Percentiles rank a stretch among this genome's conserved stretches.
These are phyloP conservation scores for Neckera pumila DNA, from an alignment of 225 moss, liverwort and hornwort genomes.

Conservation along the genomic window DNA sequence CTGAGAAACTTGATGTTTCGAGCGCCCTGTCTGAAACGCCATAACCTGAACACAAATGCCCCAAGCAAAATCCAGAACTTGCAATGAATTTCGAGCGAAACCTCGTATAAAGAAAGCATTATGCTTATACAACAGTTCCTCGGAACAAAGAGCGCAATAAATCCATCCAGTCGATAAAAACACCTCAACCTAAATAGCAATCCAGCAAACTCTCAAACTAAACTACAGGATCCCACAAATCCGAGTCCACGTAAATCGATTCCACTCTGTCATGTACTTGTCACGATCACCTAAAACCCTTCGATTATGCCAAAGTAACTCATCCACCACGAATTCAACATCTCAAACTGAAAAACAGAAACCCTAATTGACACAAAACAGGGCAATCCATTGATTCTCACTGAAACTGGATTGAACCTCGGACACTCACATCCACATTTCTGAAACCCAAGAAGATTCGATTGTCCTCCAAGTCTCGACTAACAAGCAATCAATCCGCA, in stretches of 20 bases:
- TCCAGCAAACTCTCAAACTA: not conserved
- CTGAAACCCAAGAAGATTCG: not conserved
- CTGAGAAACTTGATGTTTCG: slow-evolving; percentile 6
- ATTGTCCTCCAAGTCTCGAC: not conserved
- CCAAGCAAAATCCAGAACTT: not conserved
- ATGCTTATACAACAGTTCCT: not conserved
- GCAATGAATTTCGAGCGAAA: not conserved
- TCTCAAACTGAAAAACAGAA: not conserved
- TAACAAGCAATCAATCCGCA: not conserved
- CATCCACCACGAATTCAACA: not conserved
- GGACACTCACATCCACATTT: not conserved
- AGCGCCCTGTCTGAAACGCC: slow-evolving; percentile 7
- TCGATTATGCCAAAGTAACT: not conserved
- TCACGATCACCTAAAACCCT: not conserved
- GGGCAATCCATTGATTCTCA: not conserved
- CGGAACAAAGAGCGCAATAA: not conserved
- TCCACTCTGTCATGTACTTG: not conserved
- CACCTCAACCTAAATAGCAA: not conserved
- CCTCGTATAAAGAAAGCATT: not conserved
- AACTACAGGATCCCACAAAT: not conserved
- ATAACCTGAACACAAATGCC: slow-evolving; percentile 1
- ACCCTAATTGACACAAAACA: not conserved
- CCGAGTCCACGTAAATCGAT: not conserved
- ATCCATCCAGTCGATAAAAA: not conserved
- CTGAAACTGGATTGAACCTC: not conserved